Percentiles rank a stretch among this genome's conserved stretches.
phyloP scores from a whole-genome alignment of 345 rosid genomes.

The Aurinia saxatilis region DNA sequence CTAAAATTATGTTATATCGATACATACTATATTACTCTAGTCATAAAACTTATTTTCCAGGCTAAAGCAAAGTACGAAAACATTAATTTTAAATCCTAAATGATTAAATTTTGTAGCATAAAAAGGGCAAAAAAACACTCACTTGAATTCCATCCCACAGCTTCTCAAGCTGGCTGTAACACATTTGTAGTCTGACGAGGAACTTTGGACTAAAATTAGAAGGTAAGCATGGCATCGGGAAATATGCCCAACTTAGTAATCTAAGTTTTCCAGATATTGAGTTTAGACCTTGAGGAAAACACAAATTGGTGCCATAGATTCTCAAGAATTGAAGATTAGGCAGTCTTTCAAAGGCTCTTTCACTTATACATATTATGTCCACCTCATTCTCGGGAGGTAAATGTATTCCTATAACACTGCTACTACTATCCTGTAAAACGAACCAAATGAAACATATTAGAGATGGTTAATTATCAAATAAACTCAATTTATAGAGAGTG shows the following conservation, averaged over 20 bases:
- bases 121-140: not conserved
- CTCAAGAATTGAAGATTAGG: conserved; percentile 11
- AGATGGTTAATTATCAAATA: not conserved
- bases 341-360: not conserved
- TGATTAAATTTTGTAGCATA: no score
- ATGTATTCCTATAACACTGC: no score
- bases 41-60: no score
- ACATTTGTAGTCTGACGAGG: not conserved
- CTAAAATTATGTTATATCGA: no score
- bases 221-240: conserved; percentile 9
- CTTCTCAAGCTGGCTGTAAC: not conserved
- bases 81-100: no score
- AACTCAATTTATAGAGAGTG: not conserved
- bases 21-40: no score
- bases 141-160: conserved; percentile 14
- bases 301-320: not conserved
- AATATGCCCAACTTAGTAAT: conserved; percentile 17
- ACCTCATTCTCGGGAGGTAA: not conserved
- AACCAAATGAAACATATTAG: no score
- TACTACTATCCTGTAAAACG: no score
- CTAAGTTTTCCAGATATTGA: not conserved
- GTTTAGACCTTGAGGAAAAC: not conserved
- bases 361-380: not conserved
- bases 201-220: not conserved
- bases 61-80: no score